Evolutionary conservation across 2,329 filamentous ascomycete genomes (phyloP), one percentile per base, ranked within the genome.

Genomic region (Colletotrichum agaves): DNA sequence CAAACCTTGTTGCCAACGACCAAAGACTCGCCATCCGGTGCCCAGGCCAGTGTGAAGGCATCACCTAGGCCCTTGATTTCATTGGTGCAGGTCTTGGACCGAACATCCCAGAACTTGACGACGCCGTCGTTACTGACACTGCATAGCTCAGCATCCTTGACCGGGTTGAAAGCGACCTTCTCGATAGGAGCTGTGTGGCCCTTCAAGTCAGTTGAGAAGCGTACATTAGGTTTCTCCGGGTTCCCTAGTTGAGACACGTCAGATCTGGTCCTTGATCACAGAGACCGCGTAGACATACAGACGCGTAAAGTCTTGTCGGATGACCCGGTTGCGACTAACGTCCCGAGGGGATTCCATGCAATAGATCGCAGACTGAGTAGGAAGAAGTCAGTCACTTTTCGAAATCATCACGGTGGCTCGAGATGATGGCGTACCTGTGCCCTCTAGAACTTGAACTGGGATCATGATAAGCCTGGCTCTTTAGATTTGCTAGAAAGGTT

Each of bases 341-440:
- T 91, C 37, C 95, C 94, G 0, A 93, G 84, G 0, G 94, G 93
- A 71, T 95, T 97, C 95, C 95, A 98, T 43, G 92, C 90, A 71
- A 98, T 90, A 2, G 91, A 91, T 44, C 92, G 89, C 63, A 97
- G 85, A 70, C 91, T 93, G 61, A 64, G 35, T 23, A 31, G 35
- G 27, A 37, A 46, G 17, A 8, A 21, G 27, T 27, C 27, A 27
- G 27, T 27, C 27, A 27, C 27, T 27, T 27, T 27, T 27, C 27
- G 27, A 27, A 27, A 27, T 27, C 5, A 27, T 27, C 27, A 27
- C 27, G 8, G 27, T 27, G 27, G 27, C 56, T 15, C 15, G n/a
- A 27, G 3, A 31, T n/a, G 53, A 52, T 13, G 67, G 79, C 85
- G 71, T 79, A 90, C 88, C 84, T 86, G 72, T 89, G 85, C 66